Evolutionary conservation across 371 early-diverging fungal genomes (phyloP).

Genomic region (Apophysomyces ossiformis): DNA sequence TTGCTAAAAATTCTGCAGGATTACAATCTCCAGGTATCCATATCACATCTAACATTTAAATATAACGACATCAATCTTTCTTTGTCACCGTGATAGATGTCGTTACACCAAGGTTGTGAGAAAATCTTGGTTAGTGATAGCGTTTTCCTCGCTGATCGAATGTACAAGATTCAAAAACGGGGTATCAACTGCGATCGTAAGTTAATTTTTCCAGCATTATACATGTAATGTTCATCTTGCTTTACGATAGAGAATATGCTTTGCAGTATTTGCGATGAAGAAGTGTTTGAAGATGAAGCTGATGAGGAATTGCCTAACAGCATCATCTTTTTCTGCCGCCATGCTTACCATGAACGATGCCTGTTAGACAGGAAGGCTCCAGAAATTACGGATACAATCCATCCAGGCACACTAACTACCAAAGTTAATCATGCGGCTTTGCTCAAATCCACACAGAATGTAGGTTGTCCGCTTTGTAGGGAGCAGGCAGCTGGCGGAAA

Average conservation of each 20-base stretch:
- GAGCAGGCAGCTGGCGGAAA: slow-evolving; percentile 60
- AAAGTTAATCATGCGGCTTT: slow-evolving; percentile 63
- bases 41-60: neutral
- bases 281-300: slow-evolving; percentile 51
- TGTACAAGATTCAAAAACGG: slow-evolving; percentile 74
- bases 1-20: slow-evolving; percentile 89
- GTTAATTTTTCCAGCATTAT: slow-evolving; percentile 5
- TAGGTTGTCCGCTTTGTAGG: slow-evolving; percentile 60
- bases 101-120: slow-evolving; percentile 85
- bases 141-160: slow-evolving; percentile 73
- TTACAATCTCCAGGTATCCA: slow-evolving; percentile 80
- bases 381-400: slow-evolving; percentile 18
- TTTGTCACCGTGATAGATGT: slow-evolving; percentile 41
- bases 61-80: neutral
- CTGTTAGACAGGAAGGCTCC: slow-evolving; percentile 41
- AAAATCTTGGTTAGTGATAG: slow-evolving; percentile 87
- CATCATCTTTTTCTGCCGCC: slow-evolving; percentile 78
- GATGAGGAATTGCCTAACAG: slow-evolving; percentile 41
- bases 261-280: slow-evolving; percentile 67
- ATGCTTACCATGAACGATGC: slow-evolving; percentile 75
- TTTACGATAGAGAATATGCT: slow-evolving; percentile 56
- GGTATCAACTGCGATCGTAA: slow-evolving; percentile 64
- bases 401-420: slow-evolving; percentile 40
- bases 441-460: slow-evolving; percentile 52
- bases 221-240: neutral